phyloP scores from a whole-genome alignment of 768 basidiomycete genomes.

The Boletus vinaceobasis region DNA sequence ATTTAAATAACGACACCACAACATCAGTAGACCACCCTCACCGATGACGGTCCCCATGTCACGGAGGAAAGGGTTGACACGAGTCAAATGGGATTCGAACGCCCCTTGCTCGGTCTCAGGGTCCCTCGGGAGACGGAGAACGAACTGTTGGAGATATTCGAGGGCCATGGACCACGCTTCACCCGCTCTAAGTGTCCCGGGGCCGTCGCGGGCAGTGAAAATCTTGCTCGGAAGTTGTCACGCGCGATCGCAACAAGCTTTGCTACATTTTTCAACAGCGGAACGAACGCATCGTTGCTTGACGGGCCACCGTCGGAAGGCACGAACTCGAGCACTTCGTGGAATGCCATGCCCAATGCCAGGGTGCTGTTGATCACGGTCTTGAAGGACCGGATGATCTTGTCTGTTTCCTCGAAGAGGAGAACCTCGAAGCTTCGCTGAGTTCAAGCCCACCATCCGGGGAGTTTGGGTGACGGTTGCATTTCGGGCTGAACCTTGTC shows the following conservation, averaged over 20 bases:
- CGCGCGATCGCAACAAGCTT: background rate
- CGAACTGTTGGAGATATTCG: background rate
- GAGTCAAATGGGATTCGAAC: slow-evolving; percentile 3
- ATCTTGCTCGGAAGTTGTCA: slow-evolving; percentile 3
- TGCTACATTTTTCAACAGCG: background rate
- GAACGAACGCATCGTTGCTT: background rate
- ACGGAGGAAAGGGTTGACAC: background rate
- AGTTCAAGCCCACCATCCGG: background rate
- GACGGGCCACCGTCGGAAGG: background rate
- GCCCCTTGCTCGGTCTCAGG: background rate
- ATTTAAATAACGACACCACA: background rate
- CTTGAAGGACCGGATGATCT: slow-evolving; percentile 3
- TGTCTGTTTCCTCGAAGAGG: slow-evolving; percentile 1
- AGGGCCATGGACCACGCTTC: background rate
- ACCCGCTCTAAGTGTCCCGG: slow-evolving; percentile 10
- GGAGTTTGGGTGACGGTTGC: background rate
- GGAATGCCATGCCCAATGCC: background rate
- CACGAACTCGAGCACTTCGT: background rate
- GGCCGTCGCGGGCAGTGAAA: slow-evolving; percentile 5
- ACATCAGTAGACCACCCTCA: background rate
- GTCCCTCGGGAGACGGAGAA: background rate
- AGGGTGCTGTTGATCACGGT: background rate
- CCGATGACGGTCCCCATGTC: slow-evolving; percentile 9
- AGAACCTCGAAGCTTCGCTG: background rate
- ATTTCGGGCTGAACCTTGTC: background rate